These are phyloP conservation scores for Aureobasidium pullulans DNA, from an alignment of 2,329 filamentous ascomycete genomes.

Conservation along the genomic window DNA sequence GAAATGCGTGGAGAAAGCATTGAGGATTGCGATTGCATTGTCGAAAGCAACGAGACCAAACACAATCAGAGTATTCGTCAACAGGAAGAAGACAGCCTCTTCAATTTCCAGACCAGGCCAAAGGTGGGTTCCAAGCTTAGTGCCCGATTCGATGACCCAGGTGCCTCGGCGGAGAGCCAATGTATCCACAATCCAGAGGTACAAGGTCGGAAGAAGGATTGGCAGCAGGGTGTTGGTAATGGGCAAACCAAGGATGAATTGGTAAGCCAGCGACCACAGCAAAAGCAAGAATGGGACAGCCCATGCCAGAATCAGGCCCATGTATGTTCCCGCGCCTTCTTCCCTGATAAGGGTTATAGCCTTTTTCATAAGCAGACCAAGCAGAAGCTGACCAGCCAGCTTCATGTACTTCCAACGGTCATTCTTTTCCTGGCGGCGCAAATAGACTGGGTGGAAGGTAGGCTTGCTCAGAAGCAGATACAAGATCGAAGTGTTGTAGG, in stretches of 20 bases:
- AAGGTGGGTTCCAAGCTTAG: constrained; percentile 56
- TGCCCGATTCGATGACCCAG: constrained; percentile 62
- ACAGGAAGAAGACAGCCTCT: constrained; percentile 66
- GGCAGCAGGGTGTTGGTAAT: constrained; percentile 50
- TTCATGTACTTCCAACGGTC: constrained; percentile 36
- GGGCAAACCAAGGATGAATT: constrained; percentile 56
- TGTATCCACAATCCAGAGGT: constrained; percentile 67
- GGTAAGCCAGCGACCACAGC: constrained; percentile 56
- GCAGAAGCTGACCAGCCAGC: constrained; percentile 43
- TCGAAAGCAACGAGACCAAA: constrained; percentile 64
- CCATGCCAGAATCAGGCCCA: constrained; percentile 65
- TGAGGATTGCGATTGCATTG: constrained; percentile 57
- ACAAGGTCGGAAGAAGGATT: constrained; percentile 57
- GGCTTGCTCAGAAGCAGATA: constrained; percentile 62
- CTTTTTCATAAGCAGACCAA: constrained; percentile 38
- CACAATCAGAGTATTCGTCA: constrained; percentile 62
- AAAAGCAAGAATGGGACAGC: constrained; percentile 58
- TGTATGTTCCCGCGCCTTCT: constrained; percentile 51
- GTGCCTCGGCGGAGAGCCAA: constrained; percentile 60
- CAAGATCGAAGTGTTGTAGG: constrained; percentile 62
- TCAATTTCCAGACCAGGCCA: constrained; percentile 64
- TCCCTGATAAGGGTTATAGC: constrained; percentile 41
- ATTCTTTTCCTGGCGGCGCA: constrained; percentile 35
- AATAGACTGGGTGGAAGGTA: constrained; percentile 47
- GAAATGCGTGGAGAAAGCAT: constrained; percentile 55